Base-by-base conservation (phyloP, 805 yeast genomes). In the Metschnikowia sp. region DNA sequence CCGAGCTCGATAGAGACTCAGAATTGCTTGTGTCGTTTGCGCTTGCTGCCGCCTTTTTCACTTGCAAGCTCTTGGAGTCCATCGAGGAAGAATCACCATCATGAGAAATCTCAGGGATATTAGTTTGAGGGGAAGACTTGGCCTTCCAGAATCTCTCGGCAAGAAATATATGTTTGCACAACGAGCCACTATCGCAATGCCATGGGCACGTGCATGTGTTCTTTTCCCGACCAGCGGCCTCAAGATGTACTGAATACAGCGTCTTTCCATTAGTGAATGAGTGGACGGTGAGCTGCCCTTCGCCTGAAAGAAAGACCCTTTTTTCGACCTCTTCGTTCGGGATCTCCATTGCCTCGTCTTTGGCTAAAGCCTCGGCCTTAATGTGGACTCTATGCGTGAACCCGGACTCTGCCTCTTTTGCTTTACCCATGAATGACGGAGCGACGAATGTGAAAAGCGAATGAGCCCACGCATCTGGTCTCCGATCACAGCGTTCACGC, bases 131-230 rank as follows among this genome's bases (percentile, higher is more conserved):
- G 5, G 36, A n/a, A 3, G 36, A 6, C 36, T 18, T 18, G 12
- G 11, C 35, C 15, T 32, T 19, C 43, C 43, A 40, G 11, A 18
- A 32, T 32, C 43, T 32, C 10, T 22, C 12, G 11, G 37, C 36
- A n/a, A 32, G 30, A 32, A 30, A 32, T 32, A 34, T 13, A n/a
- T 41, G 44, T 9, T 35, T 34, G 29, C 39, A 35, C 28, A 26
- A 12, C 9, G 30, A 34, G 15, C 33, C 34, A 22, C 39, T 35
- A n/a, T 41, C 19, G 8, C 3, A 1, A 13, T 34, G 18, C 22
- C 18, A 4, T 11, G 32, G 43, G 19, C 43, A 40, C 22, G 43
- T 22, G 13, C 43, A 40, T n/a, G 43, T 40, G 34, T 40, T 13
- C 11, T 11, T 26, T 10, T 32, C 32, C 32, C n/a, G 32, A 10